A percentile compares a stretch with the other conserved stretches of the same genome.
phyloP scores from a whole-genome alignment of 495 filamentous ascomycete genomes.

The Massariosphaeria phaeospora region DNA sequence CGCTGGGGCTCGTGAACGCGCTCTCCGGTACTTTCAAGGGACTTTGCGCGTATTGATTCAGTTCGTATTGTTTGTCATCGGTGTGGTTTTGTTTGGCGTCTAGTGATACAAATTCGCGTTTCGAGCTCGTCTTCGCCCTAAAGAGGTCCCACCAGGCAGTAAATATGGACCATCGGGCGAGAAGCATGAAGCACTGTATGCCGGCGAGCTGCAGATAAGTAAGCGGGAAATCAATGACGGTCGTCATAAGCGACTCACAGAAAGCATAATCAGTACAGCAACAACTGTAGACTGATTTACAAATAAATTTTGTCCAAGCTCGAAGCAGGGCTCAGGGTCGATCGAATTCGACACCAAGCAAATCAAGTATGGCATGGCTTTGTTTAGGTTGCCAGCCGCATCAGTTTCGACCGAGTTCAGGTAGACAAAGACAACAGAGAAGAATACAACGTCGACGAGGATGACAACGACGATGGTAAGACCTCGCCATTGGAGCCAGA shows the following conservation, averaged over 20 bases:
- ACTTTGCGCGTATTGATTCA: slow-evolving; percentile 53
- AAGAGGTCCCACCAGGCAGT: slow-evolving; percentile 73
- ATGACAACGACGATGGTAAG: slow-evolving; percentile 83
- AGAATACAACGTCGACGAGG: slow-evolving; percentile 83
- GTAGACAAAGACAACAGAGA: slow-evolving; percentile 82
- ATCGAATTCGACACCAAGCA: slow-evolving; percentile 60
- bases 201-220: slow-evolving; percentile 59
- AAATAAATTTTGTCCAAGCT: slow-evolving; percentile 52
- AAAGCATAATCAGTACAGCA: slow-evolving; percentile 74
- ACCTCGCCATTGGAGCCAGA: slow-evolving; percentile 92
- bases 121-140: slow-evolving; percentile 41
- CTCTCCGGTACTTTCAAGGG: slow-evolving; percentile 45
- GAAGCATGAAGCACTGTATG: slow-evolving; percentile 75
- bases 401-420: slow-evolving; percentile 64
- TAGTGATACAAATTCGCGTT: slow-evolving; percentile 78
- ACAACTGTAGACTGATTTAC: slow-evolving; percentile 72
- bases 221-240: slow-evolving; percentile 5
- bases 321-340: slow-evolving; percentile 61
- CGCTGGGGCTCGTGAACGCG: slow-evolving; percentile 39
- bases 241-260: slow-evolving; percentile 48
- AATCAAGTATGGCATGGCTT: slow-evolving; percentile 61
- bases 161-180: slow-evolving; percentile 77
- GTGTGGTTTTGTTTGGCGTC: slow-evolving; percentile 65
- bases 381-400: slow-evolving; percentile 49
- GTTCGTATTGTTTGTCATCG: slow-evolving; percentile 73